phyloP scores from a whole-genome alignment of 352 stramenopile species.

The Phytopythium delawarense region DNA sequence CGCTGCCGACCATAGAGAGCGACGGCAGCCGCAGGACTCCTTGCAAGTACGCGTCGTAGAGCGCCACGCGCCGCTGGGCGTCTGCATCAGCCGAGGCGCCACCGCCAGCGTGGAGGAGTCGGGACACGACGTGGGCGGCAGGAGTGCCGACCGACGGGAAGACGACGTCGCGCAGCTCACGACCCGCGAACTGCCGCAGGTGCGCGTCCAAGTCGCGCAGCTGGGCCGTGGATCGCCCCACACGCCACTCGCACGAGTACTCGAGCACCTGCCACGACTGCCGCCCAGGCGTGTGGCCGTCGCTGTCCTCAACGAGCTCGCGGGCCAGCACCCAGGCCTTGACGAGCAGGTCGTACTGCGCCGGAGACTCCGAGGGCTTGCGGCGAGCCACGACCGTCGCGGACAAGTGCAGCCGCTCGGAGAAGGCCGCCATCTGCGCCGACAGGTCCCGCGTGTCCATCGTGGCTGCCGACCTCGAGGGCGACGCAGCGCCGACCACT shows the following conservation, averaged over 20 bases:
- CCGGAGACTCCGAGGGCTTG: constrained; percentile 13
- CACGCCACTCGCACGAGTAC: constrained; percentile 52
- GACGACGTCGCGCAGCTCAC: constrained; percentile 40
- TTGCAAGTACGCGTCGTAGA: constrained; percentile 50
- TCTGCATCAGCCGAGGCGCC: constrained; percentile 24
- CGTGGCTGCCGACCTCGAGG: not conserved
- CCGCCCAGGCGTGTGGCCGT: constrained; percentile 7
- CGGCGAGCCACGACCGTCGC: constrained; percentile 28
- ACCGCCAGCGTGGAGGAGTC: constrained; percentile 25
- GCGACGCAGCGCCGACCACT: constrained; percentile 3
- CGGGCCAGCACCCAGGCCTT: constrained; percentile 62
- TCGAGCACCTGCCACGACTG: constrained; percentile 57
- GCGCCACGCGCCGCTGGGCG: constrained; percentile 28
- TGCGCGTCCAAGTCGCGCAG: constrained; percentile 50
- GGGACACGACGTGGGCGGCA: constrained; percentile 11
- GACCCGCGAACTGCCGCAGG: constrained; percentile 36
- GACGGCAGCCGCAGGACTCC: constrained; percentile 38
- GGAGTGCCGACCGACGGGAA: constrained; percentile 28
- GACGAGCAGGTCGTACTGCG: constrained; percentile 48
- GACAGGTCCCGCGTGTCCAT: constrained; percentile 38
- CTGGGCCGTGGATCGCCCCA: constrained; percentile 42
- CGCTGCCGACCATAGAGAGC: constrained; percentile 56
- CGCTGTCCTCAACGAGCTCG: constrained; percentile 28
- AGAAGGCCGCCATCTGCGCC: constrained; percentile 31
- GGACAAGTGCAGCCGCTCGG: constrained; percentile 51